Percentiles rank a stretch among this genome's conserved stretches.
Conservation (phyloP, 345 rosid genomes). For the Acer yangbiense region DNA sequence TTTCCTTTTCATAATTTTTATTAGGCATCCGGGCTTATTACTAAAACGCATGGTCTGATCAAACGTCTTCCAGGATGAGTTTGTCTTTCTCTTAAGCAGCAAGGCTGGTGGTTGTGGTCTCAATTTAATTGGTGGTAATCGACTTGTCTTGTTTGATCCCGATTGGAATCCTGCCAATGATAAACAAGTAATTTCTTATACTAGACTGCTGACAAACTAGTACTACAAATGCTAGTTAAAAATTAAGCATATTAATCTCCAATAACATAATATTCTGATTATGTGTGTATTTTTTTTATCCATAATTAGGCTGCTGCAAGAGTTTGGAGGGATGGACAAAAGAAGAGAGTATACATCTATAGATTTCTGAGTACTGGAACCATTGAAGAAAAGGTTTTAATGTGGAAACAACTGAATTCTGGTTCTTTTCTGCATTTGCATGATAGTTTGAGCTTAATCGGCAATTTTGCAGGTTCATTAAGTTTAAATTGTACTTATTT, state of each 20-base stretch:
- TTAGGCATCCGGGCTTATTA: constrained; percentile 7
- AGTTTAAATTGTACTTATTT: constrained; percentile 16
- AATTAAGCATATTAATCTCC: constrained; percentile 17
- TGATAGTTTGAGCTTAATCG: constrained; percentile 9
- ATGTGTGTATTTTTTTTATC: constrained; percentile 19
- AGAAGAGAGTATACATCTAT: constrained; percentile 94
- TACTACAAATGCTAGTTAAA: not conserved
- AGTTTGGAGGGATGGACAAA: constrained; percentile 99
- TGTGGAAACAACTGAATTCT: constrained; percentile 3
- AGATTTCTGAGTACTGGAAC: constrained; percentile 96
- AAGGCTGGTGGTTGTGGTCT: constrained; percentile 99
- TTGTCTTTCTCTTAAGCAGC: constrained; percentile 95
- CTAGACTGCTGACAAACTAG: constrained; percentile 5
- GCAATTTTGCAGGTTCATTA: constrained; percentile 14
- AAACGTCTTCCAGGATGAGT: constrained; percentile 70
- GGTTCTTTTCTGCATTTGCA: not conserved
- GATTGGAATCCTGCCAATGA: constrained; percentile 99
- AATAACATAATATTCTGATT: constrained; percentile 24
- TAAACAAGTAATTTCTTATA: constrained; percentile 68
- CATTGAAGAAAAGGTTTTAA: constrained; percentile 92
- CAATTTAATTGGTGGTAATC: constrained; percentile 91
- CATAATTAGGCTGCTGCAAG: constrained; percentile 92
- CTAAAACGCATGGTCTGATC: constrained; percentile 10
- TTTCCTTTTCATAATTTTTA: constrained; percentile 12
- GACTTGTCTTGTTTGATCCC: constrained; percentile 95